Evolutionary conservation across 2,329 filamentous ascomycete genomes (phyloP), one percentile per base, ranked within the genome.

Genomic region (Erysiphe pulchra): DNA sequence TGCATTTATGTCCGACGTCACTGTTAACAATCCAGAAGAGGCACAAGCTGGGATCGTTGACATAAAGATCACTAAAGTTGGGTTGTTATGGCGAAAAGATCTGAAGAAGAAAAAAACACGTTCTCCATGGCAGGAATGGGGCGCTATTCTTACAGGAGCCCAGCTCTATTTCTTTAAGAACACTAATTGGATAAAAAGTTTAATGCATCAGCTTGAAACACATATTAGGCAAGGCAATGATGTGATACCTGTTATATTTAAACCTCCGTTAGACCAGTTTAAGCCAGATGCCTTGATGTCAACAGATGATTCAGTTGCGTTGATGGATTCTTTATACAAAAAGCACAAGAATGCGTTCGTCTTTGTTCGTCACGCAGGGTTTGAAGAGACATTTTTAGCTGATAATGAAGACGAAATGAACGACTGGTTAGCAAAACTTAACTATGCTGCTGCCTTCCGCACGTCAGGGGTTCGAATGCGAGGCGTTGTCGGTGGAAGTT

Each of bases 51-150:
- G 90, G 12, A 80, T 98, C 48, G 87, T 98, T 11, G 87, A 95
- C 60, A 92, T 98, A 57, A 93, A 93, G 54, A 80, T 95, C 41
- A 93, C 87, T 40, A 98, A 95, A 60, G 86, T 98, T 44, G 90
- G 90, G 4, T 65, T 93, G 1, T 60, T 98, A 31, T 98, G 90
- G 90, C 76, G 90, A 40, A 98, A 98, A 59, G 85, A 93, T 51
- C 65, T 71, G 1, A 94, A 92, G 63, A 93, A 87, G 63, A 87
- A 90, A 63, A 92, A 92, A 61, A 80, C 85, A 0, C 73, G 87
- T 39, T 94, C 87, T 11, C 87, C 90, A 1, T 98, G 90, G 90
- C 87, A 94, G 58, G 90, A 98, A 68, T 98, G 90, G 90, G 90
- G 90, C 45, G 90, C 85, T 20, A 80, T 98, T 48, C 69, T 98